Percentiles rank a stretch among this genome's conserved stretches.
phyloP scores from a whole-genome alignment of 116 monocot species.

The Trichopus zeylanicus region DNA sequence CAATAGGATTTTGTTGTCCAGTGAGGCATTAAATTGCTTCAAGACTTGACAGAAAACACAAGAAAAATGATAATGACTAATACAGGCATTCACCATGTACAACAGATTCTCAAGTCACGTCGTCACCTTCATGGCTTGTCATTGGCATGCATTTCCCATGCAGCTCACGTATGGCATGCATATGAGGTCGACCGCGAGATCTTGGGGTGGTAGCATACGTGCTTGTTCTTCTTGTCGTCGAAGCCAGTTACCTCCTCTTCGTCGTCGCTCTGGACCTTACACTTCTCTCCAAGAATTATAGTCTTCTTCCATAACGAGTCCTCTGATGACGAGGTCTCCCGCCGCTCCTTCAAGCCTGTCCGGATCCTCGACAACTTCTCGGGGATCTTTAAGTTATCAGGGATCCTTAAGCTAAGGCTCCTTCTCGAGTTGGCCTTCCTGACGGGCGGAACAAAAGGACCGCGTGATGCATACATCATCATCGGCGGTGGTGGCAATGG shows the following conservation, averaged over 20 bases:
- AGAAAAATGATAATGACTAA: too few species aligned
- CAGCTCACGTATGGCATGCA: constrained; percentile 20
- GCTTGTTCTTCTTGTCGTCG: constrained; percentile 24
- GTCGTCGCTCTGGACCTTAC: constrained; percentile 27
- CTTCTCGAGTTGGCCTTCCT: not conserved
- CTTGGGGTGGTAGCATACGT: constrained; percentile 41
- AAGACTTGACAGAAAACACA: not conserved
- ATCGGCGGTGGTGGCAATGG: not conserved
- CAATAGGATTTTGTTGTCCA: not conserved
- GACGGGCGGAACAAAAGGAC: not conserved
- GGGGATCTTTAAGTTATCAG: not conserved
- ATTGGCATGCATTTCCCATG: constrained; percentile 4
- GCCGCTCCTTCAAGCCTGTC: constrained; percentile 23
- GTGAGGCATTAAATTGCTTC: not conserved
- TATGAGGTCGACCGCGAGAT: constrained; percentile 48
- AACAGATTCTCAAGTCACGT: too few species aligned
- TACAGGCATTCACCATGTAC: too few species aligned
- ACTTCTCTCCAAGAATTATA: constrained; percentile 79
- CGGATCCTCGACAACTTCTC: constrained; percentile 36
- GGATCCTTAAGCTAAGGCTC: constrained; percentile 53
- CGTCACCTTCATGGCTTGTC: too few species aligned
- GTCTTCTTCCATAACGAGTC: constrained; percentile 54
- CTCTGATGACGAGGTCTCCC: constrained; percentile 20
- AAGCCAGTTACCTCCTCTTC: constrained; percentile 2
- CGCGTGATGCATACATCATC: not conserved